phyloP scores from a whole-genome alignment of 495 filamentous ascomycete genomes.

The Podospora sp. region DNA sequence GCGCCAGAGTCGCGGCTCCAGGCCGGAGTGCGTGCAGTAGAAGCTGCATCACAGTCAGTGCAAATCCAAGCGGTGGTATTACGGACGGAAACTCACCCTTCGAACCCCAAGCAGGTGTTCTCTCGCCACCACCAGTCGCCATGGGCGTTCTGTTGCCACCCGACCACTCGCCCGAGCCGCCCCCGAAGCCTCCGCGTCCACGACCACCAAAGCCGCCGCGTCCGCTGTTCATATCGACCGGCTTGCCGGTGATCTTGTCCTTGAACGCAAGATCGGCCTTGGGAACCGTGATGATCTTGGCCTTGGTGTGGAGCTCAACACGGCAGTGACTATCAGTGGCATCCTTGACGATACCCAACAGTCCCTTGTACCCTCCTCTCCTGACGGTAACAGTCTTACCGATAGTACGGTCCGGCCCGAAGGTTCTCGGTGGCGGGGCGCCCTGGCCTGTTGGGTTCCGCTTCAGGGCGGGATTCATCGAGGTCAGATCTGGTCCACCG shows the following conservation, averaged over 20 bases:
- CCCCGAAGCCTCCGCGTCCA: conserved; percentile 54
- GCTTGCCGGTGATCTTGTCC: conserved; percentile 77
- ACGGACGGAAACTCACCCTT: conserved; percentile 54
- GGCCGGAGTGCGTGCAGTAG: conserved; percentile 60
- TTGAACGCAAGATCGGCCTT: conserved; percentile 78
- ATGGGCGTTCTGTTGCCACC: conserved; percentile 72
- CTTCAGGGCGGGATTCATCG: conserved; percentile 92
- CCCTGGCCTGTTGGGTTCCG: conserved; percentile 54
- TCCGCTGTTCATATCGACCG: conserved; percentile 69
- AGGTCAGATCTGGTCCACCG: conserved; percentile 71
- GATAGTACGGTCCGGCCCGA: conserved; percentile 82
- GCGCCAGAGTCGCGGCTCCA: conserved; percentile 58
- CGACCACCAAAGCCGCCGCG: conserved; percentile 55
- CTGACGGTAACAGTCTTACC: conserved; percentile 87
- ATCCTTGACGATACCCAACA: conserved; percentile 94
- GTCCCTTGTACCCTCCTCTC: conserved; percentile 84
- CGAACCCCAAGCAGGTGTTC: conserved; percentile 71
- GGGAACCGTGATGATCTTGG: conserved; percentile 78
- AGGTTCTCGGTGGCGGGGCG: conserved; percentile 77
- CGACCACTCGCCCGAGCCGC: conserved; percentile 41
- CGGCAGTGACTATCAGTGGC: conserved; percentile 80
- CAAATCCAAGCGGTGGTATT: conserved; percentile 24
- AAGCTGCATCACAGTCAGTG: conserved; percentile 47
- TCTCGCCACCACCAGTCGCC: conserved; percentile 58
- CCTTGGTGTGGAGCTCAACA: conserved; percentile 90